Evolutionary conservation across 345 rosid species (phyloP), one percentile per base, ranked within the genome.

Genomic region (Physaria fendleri): DNA sequence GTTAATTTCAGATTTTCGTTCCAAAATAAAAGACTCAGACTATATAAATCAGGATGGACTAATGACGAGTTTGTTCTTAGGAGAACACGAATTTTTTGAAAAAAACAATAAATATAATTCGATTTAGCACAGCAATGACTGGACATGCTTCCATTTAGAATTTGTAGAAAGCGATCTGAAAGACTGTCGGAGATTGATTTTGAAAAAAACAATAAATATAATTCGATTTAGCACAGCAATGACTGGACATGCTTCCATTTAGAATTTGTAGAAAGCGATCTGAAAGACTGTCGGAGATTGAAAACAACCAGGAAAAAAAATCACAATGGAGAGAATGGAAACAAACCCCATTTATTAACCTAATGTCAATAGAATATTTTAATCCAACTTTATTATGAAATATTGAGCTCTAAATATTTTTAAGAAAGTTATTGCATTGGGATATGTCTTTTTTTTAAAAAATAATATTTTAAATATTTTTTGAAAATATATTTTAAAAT

Each of bases 181-280:
- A 71, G 75, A 71, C 28, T 35, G 65, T 66, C 66, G 71, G 0
- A 5, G 40, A 2, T n/a, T 2, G 4, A 0, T n/a, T n/a, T n/a
- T 1, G 4, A 54, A 64, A 5, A 30, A 63, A 56, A 23, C 64
- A 64, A n/a, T 29, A 9, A 1, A 42, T 2, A 8, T 2, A 10
- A 0, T 22, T 70, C 21, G 21, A 70, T 70, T 17, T 70, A 0
- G 74, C 75, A 71, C 56, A 43, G 56, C 75, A 13, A 71, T 71
- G 75, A 71, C 71, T 71, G 71, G 71, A 71, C 69, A 71, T 66
- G 71, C 75, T 71, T 58, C 75, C 75, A 71, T 71, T 71, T n/a
- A 48, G 52, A 1, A 0, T 71, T 51, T 65, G 41, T 51, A 62
- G 75, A 71, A 71, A 71, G 75, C 71, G 75, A 71, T 71, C 75